Base-by-base conservation (phyloP, 73 alveolate genomes). In the Paramecium sexaurelia region DNA sequence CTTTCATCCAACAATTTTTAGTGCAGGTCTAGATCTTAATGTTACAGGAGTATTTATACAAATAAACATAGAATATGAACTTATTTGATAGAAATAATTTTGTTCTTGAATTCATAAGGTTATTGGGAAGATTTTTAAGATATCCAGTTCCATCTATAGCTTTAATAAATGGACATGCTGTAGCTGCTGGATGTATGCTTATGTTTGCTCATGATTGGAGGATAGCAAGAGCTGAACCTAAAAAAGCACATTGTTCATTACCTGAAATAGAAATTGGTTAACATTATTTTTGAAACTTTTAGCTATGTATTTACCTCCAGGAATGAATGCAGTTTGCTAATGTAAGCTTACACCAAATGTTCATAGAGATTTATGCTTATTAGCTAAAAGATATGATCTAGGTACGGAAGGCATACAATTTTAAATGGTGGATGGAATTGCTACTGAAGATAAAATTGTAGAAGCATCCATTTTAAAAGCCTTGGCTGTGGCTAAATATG, bases 151-250 rank as follows among this genome's bases (percentile, higher is more conserved):
- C 98, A 15, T 78, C 96, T 3, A 67, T 93, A 37, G 95, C 95
- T 29, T 55, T 94, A 43, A 47, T 95, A 22, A 95, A 92, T 93
- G 98, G 98, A 3, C 97, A 93, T 67, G 94, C 97, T 11, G 73
- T 85, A 35, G 97, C 96, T 10, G 98, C 96, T 3, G 98, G 98
- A 11, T 75, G 93, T 66, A 91, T 95, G 91, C 78, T 95, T 11
- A 92, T 94, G 55, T 85, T 94, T 24, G 92, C 96, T 29, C 96
- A 92, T 66, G 96, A 95, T 87, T 94, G 83, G 92, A 93, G 96
- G 75, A 43, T 87, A 13, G 91, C 91, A 93, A 73, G 91, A 35
- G 93, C 91, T 15, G 93, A 89, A 20, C 55, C 75, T 11, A 91
- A 83, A 19, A 85, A 85, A 55, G 92, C 82, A 22, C 39, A 51